Percentiles rank a stretch among this genome's conserved stretches.
phyloP scores from a whole-genome alignment of 1,284 basidiomycete species.

The Golubevia sp. region DNA sequence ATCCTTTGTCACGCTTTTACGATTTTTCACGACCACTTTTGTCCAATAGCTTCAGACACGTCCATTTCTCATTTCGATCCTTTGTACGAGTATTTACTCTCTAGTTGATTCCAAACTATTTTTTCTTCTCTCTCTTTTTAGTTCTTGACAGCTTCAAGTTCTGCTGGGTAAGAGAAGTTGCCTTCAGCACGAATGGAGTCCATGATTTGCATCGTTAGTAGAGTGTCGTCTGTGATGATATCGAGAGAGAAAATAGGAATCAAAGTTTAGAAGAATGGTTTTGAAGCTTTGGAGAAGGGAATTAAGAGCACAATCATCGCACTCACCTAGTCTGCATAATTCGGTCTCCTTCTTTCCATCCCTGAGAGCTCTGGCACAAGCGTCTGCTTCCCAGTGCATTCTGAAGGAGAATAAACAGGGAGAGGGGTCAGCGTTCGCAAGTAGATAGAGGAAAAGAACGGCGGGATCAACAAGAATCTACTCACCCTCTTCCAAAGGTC shows the following conservation, averaged over 20 bases:
- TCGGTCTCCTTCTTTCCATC: slow-evolving; percentile 25
- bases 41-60: too few species aligned
- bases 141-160: slow-evolving; percentile 4
- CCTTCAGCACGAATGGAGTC: slow-evolving; percentile 19
- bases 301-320: slow-evolving; percentile 4
- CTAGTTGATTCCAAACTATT: too few species aligned
- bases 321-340: slow-evolving; percentile 11
- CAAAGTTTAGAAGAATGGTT: too few species aligned
- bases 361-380: slow-evolving; percentile 25
- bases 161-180: background rate
- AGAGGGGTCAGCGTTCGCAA: slow-evolving; percentile 63
- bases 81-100: too few species aligned
- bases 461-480: background rate
- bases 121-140: too few species aligned
- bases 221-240: slow-evolving; percentile 3
- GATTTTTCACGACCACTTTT: too few species aligned
- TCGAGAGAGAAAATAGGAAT: background rate
- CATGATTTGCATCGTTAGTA: slow-evolving; percentile 39
- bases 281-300: slow-evolving; percentile 1
- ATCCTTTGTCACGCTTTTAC: too few species aligned
- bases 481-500: slow-evolving; percentile 32
- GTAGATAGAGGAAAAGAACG: background rate
- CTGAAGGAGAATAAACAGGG: slow-evolving; percentile 34
- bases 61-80: too few species aligned
- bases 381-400: slow-evolving; percentile 51